These are phyloP conservation scores for Xerocomus brunneocitrinus DNA, from an alignment of 768 basidiomycete species.

Conservation along the genomic window DNA sequence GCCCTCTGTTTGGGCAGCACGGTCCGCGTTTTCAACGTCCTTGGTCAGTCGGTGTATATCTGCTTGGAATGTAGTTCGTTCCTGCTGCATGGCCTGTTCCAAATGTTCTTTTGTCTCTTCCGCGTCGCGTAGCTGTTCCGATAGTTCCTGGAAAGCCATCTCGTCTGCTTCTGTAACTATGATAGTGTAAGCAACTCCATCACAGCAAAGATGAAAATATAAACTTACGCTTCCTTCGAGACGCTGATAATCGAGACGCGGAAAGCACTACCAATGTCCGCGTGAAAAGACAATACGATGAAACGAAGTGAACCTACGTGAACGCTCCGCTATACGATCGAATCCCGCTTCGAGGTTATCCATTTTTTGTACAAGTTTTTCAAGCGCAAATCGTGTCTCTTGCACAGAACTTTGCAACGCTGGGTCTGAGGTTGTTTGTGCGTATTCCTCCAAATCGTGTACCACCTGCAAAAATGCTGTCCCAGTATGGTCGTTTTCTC, in stretches of 20 bases:
- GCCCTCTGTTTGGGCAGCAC: constrained; percentile 39
- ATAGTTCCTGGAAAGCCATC: constrained; percentile 66
- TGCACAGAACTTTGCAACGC: constrained; percentile 51
- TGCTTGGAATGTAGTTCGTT: constrained; percentile 48
- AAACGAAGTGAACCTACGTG: constrained; percentile 46
- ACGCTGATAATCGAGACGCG: constrained; percentile 61
- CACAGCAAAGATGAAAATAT: background rate
- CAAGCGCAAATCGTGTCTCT: constrained; percentile 58
- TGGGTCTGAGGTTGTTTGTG: constrained; percentile 41
- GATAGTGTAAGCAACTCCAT: constrained; percentile 5
- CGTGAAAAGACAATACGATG: background rate
- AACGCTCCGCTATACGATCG: constrained; percentile 81
- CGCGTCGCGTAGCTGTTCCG: constrained; percentile 58
- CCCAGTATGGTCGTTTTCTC: constrained; percentile 7
- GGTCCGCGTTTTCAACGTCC: constrained; percentile 39
- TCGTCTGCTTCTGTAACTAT: constrained; percentile 73
- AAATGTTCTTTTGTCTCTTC: constrained; percentile 54
- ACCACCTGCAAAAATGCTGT: constrained; percentile 59
- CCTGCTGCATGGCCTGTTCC: constrained; percentile 56
- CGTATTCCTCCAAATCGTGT: constrained; percentile 60
- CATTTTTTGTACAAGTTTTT: constrained; percentile 72
- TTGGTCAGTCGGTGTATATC: constrained; percentile 54
- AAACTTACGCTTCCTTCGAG: constrained; percentile 67
- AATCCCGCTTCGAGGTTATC: constrained; percentile 77
- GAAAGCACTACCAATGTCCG: constrained; percentile 56